A percentile compares a stretch with the other conserved stretches of the same genome.
Evolutionary conservation across 2,329 filamentous ascomycete genomes (phyloP).

Genomic region (Penicillium decumbens): DNA sequence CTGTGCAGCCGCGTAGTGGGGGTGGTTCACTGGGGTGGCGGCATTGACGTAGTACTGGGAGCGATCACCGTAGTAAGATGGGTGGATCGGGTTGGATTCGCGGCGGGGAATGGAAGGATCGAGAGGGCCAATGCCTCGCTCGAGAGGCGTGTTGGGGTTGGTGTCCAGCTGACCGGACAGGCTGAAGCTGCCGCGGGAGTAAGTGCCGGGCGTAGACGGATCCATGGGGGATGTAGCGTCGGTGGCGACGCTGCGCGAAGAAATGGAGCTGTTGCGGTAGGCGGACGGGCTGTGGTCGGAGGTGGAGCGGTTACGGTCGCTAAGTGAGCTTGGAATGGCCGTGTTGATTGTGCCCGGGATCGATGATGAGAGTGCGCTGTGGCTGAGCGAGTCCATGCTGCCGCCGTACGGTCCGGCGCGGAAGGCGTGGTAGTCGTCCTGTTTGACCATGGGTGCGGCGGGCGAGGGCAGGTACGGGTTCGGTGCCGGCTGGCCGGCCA

Average conservation of each 20-base stretch:
- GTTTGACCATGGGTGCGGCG: constrained; percentile 30
- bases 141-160: constrained; percentile 26
- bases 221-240: constrained; percentile 40
- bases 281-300: constrained; percentile 35
- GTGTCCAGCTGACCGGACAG: constrained; percentile 32
- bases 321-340: constrained; percentile 30
- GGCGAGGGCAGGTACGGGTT: constrained; percentile 38
- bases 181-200: constrained; percentile 38
- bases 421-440: constrained; percentile 37
- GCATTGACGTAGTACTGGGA: constrained; percentile 34
- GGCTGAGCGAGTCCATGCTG: constrained; percentile 35
- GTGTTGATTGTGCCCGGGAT: constrained; percentile 32
- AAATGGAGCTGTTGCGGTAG: constrained; percentile 41
- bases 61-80: constrained; percentile 35
- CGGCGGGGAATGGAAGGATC: constrained; percentile 34
- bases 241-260: constrained; percentile 36
- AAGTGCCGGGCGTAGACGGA: constrained; percentile 34
- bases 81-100: constrained; percentile 34
- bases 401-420: constrained; percentile 33
- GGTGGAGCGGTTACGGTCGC: constrained; percentile 36
- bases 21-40: constrained; percentile 25
- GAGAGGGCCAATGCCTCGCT: constrained; percentile 32
- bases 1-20: constrained; percentile 31
- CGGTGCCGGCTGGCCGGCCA: constrained; percentile 32
- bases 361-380: constrained; percentile 32